Base-by-base conservation (phyloP, 78 protist genomes). In the Pigoraptor vietnamica region DNA sequence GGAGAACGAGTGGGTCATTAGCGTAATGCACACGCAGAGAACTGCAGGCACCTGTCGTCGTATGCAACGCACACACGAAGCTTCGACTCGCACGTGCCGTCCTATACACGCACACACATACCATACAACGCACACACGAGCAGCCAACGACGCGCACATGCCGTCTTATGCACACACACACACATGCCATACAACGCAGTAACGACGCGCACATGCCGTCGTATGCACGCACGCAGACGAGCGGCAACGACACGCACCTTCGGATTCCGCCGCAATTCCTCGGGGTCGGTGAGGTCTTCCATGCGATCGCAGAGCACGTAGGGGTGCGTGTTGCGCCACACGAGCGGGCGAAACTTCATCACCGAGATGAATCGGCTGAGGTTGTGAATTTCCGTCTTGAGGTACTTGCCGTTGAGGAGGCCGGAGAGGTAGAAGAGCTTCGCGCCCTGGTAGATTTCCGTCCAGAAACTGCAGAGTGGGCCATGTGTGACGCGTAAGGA, bases 401-500 rank as follows among this genome's bases (percentile, higher is more conserved):
- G 94, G 96, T 99, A 99, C 92, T 92, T 91, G 25, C 96, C 97
- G 90, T 95, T 87, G 82, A 94, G 56, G 37, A 99, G 39, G 38
- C 99, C 99, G 14, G 97, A 93, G 40, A 99, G 91, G 92, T 97
- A 98, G 93, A 99, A 98, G 67, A 99, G 94, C 95, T 99, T 99
- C 55, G 99, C 98, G 1, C 99, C 99, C 34, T 97, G 93, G 93
- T 95, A 97, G 90, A 99, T 95, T 79, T 99, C 99, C 39, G 96
- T 94, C 99, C 99, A 98, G 93, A 99, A 99, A 24, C 99, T 36
- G 92, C 35, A 34, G 32, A 1, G 81, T 35, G 24, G 29, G 88
- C 1, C 19, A 25, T 1, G 24, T 1, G 36, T 9, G 88, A 6
- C 25, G 35, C 37, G 38, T 10, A 9, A 9, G 23, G 38, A 25